Base-by-base conservation (phyloP, 139 green algal species). In the Volvox africanus region DNA sequence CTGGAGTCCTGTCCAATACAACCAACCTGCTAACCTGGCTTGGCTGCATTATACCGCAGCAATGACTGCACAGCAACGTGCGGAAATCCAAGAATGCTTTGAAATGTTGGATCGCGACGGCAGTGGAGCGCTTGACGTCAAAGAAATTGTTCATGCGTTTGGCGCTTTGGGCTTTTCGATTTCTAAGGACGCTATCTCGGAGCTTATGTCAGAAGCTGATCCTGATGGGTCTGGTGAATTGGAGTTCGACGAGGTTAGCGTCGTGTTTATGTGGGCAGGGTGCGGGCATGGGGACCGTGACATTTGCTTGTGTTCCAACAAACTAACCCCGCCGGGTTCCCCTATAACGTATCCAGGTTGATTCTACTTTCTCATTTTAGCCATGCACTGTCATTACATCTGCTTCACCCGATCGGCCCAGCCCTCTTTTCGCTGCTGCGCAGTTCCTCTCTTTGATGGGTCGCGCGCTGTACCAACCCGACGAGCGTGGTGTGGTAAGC, bases 401-500 rank as follows among this genome's bases (percentile, higher is more conserved):
- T 55, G 9, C 5, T 55, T 55, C 44, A 55, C 44, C 44, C 44
- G 44, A 55, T 55, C 16, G 65, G 65, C 11, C 65, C 65, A 5
- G 21, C 65, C 24, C 65, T 73, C 65, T 73, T 19, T 73, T 28
- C 24, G 21, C 11, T 73, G 65, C 24, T 30, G 2, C 11, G 82
- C 50, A 90, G 86, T 90, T 90, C 55, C 50, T 77, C 11, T 78
- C 50, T 19, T 33, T 90, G 26, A 90, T 90, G 86, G 86, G 73
- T 30, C 86, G 86, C 5, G 86, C 86, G 0, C 17, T 90, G 13
- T 90, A 90, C 50, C 75, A 85, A 26, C 73, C 75, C 0, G 86
- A 90, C 28, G 32, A 77, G n/a, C 28, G 37, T 62, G 75, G 55
- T 32, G 68, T 73, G 61, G 86, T 85, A 75, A 86, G 71, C 32